Base-by-base conservation (phyloP, 495 filamentous ascomycete genomes). In the Lophiotrema nucula region DNA sequence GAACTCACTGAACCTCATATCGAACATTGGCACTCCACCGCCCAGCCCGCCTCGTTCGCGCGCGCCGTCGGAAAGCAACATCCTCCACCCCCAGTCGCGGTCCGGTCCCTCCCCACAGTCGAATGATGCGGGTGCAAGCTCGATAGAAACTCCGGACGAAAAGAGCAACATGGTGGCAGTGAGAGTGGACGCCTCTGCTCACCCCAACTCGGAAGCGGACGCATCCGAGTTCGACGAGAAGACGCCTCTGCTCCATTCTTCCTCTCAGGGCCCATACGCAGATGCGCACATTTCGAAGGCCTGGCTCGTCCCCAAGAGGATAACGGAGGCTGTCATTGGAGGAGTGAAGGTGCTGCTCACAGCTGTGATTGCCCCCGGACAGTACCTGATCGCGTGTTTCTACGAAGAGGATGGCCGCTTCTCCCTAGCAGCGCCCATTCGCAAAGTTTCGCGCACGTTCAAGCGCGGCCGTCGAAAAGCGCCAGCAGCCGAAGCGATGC, bases 1-100 rank as follows among this genome's bases (percentile, higher is more conserved):
- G 92, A 97, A 97, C 86, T 95, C 92, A 68, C 76, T 97, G 78
- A 96, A 95, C 74, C 88, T 96, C 72, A 80, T 98, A 72, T 95
- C 90, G 62, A 82, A 88, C 70, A 84, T 88, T 60, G 85, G 85
- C 70, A 79, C 81, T 56, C 78, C 73, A 54, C 74, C 77, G 42
- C 64, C 72, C 23, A 64, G 58, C 21, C 63, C 63, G 2, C 53
- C 52, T n/a, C 63, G 63, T 42, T 67, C 64, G 33, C 64, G 64
- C 54, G 55, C 64, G 35, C 25, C 54, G 42, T 67, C 64, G 13
- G 54, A 62, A 18, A 56, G 54, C 58, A 63, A 63, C 59, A 31
- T 63, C 41, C 45, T 56, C 49, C 56, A 44, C 19, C 25, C 58
- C 19, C 53, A 54, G 35, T 25, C 41, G 33, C 57, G 49, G 27